phyloP scores from a whole-genome alignment of 441 rosid species.

The Mallotus repandus region DNA sequence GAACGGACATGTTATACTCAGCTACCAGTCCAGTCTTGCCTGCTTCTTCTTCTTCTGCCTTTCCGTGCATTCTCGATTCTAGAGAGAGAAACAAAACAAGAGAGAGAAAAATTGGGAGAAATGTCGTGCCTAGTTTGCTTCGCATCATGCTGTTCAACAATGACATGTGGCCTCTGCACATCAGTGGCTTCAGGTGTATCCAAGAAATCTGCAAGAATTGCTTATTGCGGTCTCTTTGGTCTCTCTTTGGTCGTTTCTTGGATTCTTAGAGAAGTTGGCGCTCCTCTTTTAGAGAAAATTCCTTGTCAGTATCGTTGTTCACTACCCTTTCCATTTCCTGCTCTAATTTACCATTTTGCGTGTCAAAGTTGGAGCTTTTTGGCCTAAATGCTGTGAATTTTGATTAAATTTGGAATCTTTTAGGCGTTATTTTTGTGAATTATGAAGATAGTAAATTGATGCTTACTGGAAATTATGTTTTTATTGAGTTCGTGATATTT shows the following conservation, averaged over 20 bases:
- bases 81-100: constrained; percentile 7
- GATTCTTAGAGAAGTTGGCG: constrained; percentile 78
- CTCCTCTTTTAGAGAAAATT: constrained; percentile 73
- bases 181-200: constrained; percentile 85
- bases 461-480: too few relatives aligned
- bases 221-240: constrained; percentile 93
- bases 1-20: background rate
- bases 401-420: too few relatives aligned
- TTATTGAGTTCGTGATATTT: background rate
- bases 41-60: background rate
- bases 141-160: constrained; percentile 71
- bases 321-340: constrained; percentile 1
- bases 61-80: background rate
- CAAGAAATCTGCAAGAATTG: constrained; percentile 82
- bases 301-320: constrained; percentile 50
- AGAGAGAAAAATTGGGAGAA: constrained; percentile 16
- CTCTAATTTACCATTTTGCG: constrained; percentile 3
- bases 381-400: background rate
- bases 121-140: constrained; percentile 59
- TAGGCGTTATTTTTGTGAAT: too few relatives aligned
- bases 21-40: background rate
- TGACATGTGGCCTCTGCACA: constrained; percentile 87
- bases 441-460: background rate
- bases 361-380: constrained; percentile 16
- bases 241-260: constrained; percentile 85